Base-by-base conservation (phyloP, 768 basidiomycete genomes). In the Trametes gibbosa region DNA sequence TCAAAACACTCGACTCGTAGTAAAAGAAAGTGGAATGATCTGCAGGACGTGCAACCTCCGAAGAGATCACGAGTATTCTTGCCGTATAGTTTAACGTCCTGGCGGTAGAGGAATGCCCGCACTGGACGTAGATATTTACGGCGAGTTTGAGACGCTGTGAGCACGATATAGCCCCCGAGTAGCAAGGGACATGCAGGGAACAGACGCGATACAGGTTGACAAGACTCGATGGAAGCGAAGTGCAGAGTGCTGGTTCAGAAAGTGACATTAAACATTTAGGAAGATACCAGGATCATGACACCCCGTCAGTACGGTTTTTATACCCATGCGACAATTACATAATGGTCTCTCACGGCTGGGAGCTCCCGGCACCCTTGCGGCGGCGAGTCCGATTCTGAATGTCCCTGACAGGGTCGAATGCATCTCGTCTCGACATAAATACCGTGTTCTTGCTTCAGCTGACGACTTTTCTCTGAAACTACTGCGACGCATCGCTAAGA, bases 41-140 rank as follows among this genome's bases (percentile, higher is more conserved):
- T 86, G 83, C 82, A 49, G 58, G 59, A 62, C 54, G 59, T 55
- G 58, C 47, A 35, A 73, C 72, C 74, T 70, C 69, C 64, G 66
- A 62, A 59, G 21, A 23, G 43, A 57, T 64, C 63, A 53, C 50
- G 14, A 48, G 34, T 9, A 10, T 50, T 87, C 64, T 87, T 59
- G 85, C 85, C 84, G 78, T 71, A 81, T 79, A 66, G 85, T 87
- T 87, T 87, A 87, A 85, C 86, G 79, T 74, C 81, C 70, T 71
- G 74, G 78, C 81, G 76, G 74, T 75, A 55, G 69, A 65, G 62
- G 48, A 49, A 65, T 46, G 58, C 62, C 73, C 78, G 76, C 79
- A 77, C 74, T 27, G 43, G 61, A 46, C 35, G 56, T 62, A 62
- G 61, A 62, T 62, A 62, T 37, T 34, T 57, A 58, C 61, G 61